phyloP scores from a whole-genome alignment of 495 filamentous ascomycete genomes.

The Penicillium cataractarum region DNA sequence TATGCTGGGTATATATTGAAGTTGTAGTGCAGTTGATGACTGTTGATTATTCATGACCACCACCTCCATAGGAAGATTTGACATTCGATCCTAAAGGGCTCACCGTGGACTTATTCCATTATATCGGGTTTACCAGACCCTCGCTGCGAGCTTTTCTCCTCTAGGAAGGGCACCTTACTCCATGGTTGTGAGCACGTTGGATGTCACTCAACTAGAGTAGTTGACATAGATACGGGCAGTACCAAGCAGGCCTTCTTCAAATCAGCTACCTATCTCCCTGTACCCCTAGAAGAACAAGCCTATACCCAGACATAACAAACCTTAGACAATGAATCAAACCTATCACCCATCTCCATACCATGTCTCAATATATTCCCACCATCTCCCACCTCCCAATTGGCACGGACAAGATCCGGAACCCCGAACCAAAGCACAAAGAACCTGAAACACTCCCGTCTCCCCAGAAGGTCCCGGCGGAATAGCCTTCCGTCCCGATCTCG shows the following conservation, averaged over 20 bases:
- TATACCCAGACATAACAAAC: too few relatives aligned
- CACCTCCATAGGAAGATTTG: slow-evolving; percentile 6
- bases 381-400: slow-evolving; percentile 14
- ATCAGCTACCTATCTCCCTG: too few relatives aligned
- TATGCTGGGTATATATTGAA: not conserved
- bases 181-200: too few relatives aligned
- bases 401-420: not conserved
- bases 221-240: too few relatives aligned
- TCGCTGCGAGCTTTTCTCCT: not conserved
- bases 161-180: too few relatives aligned
- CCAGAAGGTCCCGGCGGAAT: not conserved
- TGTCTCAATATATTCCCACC: not conserved
- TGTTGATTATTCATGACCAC: not conserved
- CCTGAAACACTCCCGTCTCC: not conserved
- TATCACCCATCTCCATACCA: not conserved
- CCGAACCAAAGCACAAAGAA: not conserved
- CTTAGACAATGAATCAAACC: not conserved
- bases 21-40: not conserved
- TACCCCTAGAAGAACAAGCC: not conserved
- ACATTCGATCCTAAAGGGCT: not conserved
- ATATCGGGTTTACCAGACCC: not conserved
- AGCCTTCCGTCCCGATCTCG: slow-evolving; percentile 10
- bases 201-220: too few relatives aligned
- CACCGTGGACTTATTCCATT: not conserved
- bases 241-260: too few relatives aligned